These are phyloP conservation scores for Salvia miltiorrhiza DNA, from an alignment of 257 asterid genomes.

Conservation along the genomic window DNA sequence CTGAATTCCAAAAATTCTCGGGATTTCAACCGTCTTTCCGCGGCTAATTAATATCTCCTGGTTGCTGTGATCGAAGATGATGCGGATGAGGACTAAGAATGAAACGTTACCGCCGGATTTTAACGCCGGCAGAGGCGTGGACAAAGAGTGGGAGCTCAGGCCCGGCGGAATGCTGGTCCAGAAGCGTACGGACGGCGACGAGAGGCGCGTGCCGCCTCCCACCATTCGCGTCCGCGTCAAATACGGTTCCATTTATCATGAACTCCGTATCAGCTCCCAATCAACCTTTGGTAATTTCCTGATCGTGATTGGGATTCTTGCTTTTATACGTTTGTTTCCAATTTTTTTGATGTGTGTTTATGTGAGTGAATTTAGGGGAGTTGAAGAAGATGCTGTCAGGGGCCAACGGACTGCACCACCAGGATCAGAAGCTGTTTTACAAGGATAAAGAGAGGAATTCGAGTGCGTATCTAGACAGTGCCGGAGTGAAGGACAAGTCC, in stretches of 20 bases:
- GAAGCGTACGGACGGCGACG: conserved; percentile 56
- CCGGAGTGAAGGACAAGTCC: conserved; percentile 82
- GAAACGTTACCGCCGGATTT: conserved; percentile 31
- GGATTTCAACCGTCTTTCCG: conserved; percentile 24
- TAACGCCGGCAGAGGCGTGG: conserved; percentile 26
- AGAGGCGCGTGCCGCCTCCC: conserved; percentile 58
- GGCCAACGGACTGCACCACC: conserved; percentile 83
- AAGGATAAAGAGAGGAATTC: conserved; percentile 84
- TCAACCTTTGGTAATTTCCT: conserved; percentile 66
- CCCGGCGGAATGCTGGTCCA: conserved; percentile 98
- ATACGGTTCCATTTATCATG: conserved; percentile 67
- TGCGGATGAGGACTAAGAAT: conserved; percentile 57
- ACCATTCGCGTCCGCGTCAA: conserved; percentile 83
- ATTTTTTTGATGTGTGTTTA: background rate
- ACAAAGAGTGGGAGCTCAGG: conserved; percentile 67
- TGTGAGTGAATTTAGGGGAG: conserved; percentile 44
- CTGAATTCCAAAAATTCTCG: conserved; percentile 19
- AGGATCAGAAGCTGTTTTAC: conserved; percentile 80
- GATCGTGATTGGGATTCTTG: background rate
- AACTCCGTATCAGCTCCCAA: conserved; percentile 63
- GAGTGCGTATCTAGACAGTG: conserved; percentile 57
- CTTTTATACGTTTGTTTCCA: background rate
- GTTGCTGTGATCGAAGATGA: conserved; percentile 38
- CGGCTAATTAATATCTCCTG: background rate
- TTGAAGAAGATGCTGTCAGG: conserved; percentile 85